Conservation (phyloP, 352 stramenopile genomes). For the Globisporangium abappressorium region DNA sequence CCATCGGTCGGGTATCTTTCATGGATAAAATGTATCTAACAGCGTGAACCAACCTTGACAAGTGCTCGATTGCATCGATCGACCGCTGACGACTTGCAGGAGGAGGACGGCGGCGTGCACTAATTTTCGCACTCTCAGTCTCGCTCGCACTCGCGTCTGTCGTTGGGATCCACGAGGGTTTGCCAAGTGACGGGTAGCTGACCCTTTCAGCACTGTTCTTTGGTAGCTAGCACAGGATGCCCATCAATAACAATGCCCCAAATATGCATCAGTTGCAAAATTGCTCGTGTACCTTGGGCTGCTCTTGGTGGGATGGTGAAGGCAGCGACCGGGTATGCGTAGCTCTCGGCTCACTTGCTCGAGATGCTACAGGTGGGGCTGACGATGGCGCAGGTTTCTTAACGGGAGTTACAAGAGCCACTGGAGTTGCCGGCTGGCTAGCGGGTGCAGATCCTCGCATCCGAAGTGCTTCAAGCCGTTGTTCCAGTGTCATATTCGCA, state of each 20-base stretch:
- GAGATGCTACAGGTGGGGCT: neutral
- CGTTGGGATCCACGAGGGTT: conserved; percentile 59
- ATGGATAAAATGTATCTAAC: no score
- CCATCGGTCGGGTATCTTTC: no score
- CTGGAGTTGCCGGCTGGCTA: neutral
- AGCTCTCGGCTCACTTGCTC: neutral
- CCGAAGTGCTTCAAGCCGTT: conserved; percentile 46
- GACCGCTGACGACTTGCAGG: conserved; percentile 45
- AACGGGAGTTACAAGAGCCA: neutral
- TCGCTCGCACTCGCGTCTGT: neutral
- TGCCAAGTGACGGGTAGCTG: conserved; percentile 54
- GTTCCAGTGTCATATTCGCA: conserved; percentile 41
- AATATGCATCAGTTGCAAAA: no score
- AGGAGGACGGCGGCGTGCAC: conserved; percentile 19
- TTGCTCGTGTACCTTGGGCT: no score
- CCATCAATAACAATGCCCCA: no score
- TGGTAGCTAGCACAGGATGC: no score
- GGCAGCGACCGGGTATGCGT: neutral
- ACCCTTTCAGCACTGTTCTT: no score
- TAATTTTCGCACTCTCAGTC: conserved; percentile 4
- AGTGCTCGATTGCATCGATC: conserved; percentile 49
- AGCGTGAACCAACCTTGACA: conserved; percentile 43
- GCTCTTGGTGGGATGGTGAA: neutral
- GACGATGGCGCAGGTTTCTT: neutral
- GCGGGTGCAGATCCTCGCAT: conserved; percentile 25